Conservation (phyloP, 305 asterid species). For the Fraxinus xanthoxyloides region DNA sequence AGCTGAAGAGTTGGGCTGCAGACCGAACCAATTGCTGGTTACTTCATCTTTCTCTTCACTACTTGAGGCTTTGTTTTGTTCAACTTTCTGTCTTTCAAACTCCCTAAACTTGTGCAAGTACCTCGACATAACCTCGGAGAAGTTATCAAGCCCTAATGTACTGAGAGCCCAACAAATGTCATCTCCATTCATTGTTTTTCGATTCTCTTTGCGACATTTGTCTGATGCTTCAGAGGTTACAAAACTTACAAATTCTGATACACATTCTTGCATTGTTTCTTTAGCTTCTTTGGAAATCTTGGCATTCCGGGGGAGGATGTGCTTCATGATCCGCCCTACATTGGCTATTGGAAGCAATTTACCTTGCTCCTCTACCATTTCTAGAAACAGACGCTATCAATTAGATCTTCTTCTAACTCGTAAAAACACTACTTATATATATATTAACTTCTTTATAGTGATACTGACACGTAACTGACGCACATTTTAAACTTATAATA, state of each 20-base stretch:
- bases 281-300: constrained; percentile 78
- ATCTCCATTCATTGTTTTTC: constrained; percentile 79
- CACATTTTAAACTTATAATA: not conserved
- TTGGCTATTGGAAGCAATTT: constrained; percentile 70
- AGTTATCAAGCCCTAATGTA: constrained; percentile 65
- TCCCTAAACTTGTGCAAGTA: constrained; percentile 57
- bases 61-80: constrained; percentile 17
- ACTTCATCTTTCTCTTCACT: constrained; percentile 37
- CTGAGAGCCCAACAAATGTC: constrained; percentile 71
- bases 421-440: not conserved
- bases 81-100: constrained; percentile 40
- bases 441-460: not conserved
- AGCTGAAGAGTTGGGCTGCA: not conserved
- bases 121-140: constrained; percentile 46
- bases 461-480: not conserved
- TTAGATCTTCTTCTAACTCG: not conserved
- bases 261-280: constrained; percentile 75
- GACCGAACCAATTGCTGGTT: not conserved
- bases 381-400: not conserved
- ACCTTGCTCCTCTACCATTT: constrained; percentile 44
- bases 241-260: constrained; percentile 75
- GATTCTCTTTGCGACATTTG: constrained; percentile 64
- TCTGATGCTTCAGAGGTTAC: constrained; percentile 76
- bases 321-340: constrained; percentile 83
- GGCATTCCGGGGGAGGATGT: constrained; percentile 63